Evolutionary conservation across 2,329 filamentous ascomycete species (phyloP), one percentile per base, ranked within the genome.

Genomic region (Colletotrichum sp.): DNA sequence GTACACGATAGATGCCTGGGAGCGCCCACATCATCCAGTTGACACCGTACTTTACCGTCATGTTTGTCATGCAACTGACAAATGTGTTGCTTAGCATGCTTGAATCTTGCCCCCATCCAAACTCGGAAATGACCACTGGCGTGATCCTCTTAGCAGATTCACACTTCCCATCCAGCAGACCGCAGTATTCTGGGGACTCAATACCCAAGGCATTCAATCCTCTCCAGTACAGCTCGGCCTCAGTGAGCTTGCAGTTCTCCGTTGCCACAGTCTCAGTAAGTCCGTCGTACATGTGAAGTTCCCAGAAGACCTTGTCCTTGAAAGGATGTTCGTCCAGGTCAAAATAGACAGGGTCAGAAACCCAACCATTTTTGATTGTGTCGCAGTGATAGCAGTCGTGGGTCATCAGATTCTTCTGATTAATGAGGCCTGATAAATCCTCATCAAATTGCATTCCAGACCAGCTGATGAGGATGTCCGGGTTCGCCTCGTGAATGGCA

Each of bases 141-240:
- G n/a, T 52, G 3, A 52, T 52, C n/a, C n/a, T 21, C n/a, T 21
- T 52, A 1, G 43, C 43, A 7, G 10, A 7, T 52, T 52, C 43
- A 4, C 43, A 52, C n/a, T 21, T 52, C n/a, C 43, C 43, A 21
- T 4, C n/a, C 10, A 52, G 2, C 6, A 4, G n/a, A 21, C 4
- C 4, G 3, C 43, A 52, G 43, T 52, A 52, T 81, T 86, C 4
- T 78, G 88, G 80, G 77, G 83, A 70, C 78, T 83, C 80, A 80
- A 89, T 80, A 82, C 83, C 78, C 79, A 87, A 80, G 70, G 83
- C 88, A 77, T 89, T 88, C 83, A 89, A 89, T 3, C 88, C 88
- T 71, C 86, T 86, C 60, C 85, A 84, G 82, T 89, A 90, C 34
- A 90, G 81, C 30, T 83, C 83, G 10, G 88, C 87, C 81, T 88